A percentile compares a stretch with the other conserved stretches of the same genome.
Conservation (phyloP, 495 filamentous ascomycete genomes). For the Chaetomium fimeti region DNA sequence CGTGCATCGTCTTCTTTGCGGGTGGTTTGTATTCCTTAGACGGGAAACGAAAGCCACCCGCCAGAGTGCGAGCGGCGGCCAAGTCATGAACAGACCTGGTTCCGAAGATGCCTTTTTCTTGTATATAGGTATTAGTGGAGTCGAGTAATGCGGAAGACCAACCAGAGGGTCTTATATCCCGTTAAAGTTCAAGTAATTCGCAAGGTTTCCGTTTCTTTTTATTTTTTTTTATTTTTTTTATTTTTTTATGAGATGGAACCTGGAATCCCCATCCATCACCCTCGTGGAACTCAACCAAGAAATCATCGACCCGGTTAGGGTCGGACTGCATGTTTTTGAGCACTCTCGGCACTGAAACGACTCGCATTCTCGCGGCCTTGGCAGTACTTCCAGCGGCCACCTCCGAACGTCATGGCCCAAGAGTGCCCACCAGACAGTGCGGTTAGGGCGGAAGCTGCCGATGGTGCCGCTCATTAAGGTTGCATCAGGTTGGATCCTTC, state of each 20-base stretch:
- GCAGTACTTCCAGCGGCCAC: slow-evolving; percentile 15
- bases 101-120: not conserved
- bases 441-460: slow-evolving; percentile 13
- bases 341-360: slow-evolving; percentile 24
- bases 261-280: too few relatives aligned
- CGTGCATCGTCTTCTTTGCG: slow-evolving; percentile 79
- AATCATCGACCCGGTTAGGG: slow-evolving; percentile 28
- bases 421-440: slow-evolving; percentile 7
- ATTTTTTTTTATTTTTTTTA: too few relatives aligned
- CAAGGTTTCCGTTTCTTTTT: too few relatives aligned
- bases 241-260: too few relatives aligned
- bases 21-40: slow-evolving; percentile 88
- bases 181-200: too few relatives aligned
- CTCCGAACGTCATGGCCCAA: slow-evolving; percentile 12
- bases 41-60: slow-evolving; percentile 41
- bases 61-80: slow-evolving; percentile 22
- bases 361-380: slow-evolving; percentile 27
- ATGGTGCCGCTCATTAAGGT: not conserved
- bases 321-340: slow-evolving; percentile 27
- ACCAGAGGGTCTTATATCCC: too few relatives aligned
- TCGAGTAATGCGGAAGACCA: not conserved
- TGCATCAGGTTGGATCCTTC: not conserved
- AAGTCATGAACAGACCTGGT: slow-evolving; percentile 22
- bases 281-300: slow-evolving; percentile 18
- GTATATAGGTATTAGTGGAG: slow-evolving; percentile 12